Evolutionary conservation across 192 early-diverging fungal species (phyloP), one percentile per base, ranked within the genome.

Genomic region (Oehlia diaphana): DNA sequence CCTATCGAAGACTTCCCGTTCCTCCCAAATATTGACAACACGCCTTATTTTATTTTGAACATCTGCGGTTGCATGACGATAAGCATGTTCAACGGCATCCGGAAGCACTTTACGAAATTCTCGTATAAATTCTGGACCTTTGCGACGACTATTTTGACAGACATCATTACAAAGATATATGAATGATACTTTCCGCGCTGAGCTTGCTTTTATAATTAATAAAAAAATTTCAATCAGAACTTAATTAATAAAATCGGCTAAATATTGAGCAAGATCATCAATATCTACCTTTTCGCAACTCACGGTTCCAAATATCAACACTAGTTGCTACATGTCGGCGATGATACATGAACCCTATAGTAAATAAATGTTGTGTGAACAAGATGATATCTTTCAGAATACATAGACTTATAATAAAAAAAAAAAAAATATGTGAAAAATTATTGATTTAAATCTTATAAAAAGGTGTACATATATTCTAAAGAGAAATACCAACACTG

Each of bases 151-250:
- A 28, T 76, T 50, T 78, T 81, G 80, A 49, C 76, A 67, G 19
- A 81, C 77, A 6, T 81, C 80, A 35, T 81, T 81, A 35, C 66
- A 66, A 31, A 81, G 77, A 28, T 81, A 78, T 39, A 81, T 63
- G 47, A 69, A 79, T 9, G 76, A 64, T 10, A 81, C 23, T 64
- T 81, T 67, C 7, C 70, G 66, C 16, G 67, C 69, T n/a, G 73
- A 33, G 10, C 35, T 35, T 33, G 79, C 79, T 80, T 21, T 35
- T 21, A 31, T 10, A 49, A 28, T 35, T 47, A 23, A 53, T 49
- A 31, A 28, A 5, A 26, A 77, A 28, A 75, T 19, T 58, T 58
- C 4, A 21, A 58, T 58, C 19, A 21, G 39, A 42, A 42, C 6
- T 4, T 58, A 58, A 58, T 21, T 58, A 58, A 58, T 58, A 58